Evolutionary conservation across 257 asterid genomes (phyloP).

Genomic region (Datura wrightii): DNA sequence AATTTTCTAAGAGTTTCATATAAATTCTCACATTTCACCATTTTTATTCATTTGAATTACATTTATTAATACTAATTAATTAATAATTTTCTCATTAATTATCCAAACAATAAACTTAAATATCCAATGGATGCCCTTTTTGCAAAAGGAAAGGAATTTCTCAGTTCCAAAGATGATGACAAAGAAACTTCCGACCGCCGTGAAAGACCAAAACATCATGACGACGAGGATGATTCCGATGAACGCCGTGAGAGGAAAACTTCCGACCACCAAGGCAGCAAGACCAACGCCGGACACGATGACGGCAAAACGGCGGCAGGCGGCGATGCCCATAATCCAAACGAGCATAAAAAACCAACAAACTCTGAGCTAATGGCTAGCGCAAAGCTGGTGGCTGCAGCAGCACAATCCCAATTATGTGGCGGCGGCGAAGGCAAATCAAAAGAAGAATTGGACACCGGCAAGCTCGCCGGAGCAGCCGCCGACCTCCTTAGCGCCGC

Average conservation of each 20-base stretch:
- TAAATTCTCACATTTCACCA: not conserved
- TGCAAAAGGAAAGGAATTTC: slow-evolving; percentile 21
- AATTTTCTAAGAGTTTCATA: not conserved
- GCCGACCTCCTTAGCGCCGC: slow-evolving; percentile 46
- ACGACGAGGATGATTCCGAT: not conserved
- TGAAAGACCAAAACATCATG: not conserved
- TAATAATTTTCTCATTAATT: not conserved
- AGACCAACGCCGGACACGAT: too few species aligned
- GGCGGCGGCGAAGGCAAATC: not conserved
- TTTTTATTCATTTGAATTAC: not conserved
- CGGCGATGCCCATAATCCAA: not conserved
- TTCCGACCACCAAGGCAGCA: not conserved
- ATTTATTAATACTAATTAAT: too few species aligned
- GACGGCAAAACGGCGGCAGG: not conserved
- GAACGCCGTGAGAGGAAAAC: not conserved
- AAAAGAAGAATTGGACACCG: slow-evolving; percentile 38
- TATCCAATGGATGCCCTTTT: not conserved
- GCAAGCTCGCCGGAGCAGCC: slow-evolving; percentile 48
- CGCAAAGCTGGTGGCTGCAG: slow-evolving; percentile 45
- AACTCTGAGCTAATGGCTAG: slow-evolving; percentile 44
- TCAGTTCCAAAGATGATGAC: slow-evolving; percentile 16
- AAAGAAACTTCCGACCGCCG: not conserved
- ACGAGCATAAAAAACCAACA: slow-evolving; percentile 27
- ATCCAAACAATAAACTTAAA: not conserved
- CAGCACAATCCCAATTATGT: slow-evolving; percentile 34